Conservation (phyloP, 1,139 yeast species). For the Zygosaccharomyces pseudobailii region DNA sequence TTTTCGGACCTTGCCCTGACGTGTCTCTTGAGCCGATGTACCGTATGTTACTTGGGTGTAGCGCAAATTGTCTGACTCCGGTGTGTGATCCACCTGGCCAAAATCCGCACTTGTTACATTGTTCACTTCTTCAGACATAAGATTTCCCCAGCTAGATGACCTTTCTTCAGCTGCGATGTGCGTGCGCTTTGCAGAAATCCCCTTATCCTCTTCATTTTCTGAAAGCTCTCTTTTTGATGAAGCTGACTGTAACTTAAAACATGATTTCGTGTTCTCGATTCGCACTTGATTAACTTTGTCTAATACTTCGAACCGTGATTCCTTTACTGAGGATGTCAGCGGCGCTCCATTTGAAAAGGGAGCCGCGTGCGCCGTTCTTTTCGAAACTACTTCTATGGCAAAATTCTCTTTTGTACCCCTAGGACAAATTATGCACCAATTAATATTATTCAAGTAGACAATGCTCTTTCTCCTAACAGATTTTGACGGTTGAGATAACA, state of each 20-base stretch:
- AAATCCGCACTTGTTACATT: slow-evolving; percentile 4
- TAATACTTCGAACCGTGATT: slow-evolving; percentile 4
- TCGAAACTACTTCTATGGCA: slow-evolving; percentile 11
- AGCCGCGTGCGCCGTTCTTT: neutral
- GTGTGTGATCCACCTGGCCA: neutral
- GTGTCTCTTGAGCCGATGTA: slow-evolving; percentile 13
- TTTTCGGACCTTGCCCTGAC: slow-evolving; percentile 14
- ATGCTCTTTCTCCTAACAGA: neutral
- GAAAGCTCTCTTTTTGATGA: neutral
- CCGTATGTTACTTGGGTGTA: slow-evolving; percentile 38
- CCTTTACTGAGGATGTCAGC: slow-evolving; percentile 2
- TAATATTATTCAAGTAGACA: slow-evolving; percentile 25
- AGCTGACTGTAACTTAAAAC: neutral
- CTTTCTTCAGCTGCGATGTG: slow-evolving; percentile 7
- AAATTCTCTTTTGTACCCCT: slow-evolving; percentile 24
- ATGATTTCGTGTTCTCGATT: neutral
- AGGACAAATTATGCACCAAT: slow-evolving; percentile 34
- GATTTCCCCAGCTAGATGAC: slow-evolving; percentile 29
- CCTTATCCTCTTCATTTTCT: neutral
- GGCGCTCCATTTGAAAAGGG: neutral
- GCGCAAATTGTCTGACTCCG: slow-evolving; percentile 15
- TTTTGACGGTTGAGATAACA: slow-evolving; percentile 19
- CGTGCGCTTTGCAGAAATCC: neutral
- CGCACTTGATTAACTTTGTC: slow-evolving; percentile 1
- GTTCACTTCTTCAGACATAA: slow-evolving; percentile 22